These are phyloP conservation scores for Paxillus rubicundulus DNA, from an alignment of 768 basidiomycete species.

Conservation along the genomic window DNA sequence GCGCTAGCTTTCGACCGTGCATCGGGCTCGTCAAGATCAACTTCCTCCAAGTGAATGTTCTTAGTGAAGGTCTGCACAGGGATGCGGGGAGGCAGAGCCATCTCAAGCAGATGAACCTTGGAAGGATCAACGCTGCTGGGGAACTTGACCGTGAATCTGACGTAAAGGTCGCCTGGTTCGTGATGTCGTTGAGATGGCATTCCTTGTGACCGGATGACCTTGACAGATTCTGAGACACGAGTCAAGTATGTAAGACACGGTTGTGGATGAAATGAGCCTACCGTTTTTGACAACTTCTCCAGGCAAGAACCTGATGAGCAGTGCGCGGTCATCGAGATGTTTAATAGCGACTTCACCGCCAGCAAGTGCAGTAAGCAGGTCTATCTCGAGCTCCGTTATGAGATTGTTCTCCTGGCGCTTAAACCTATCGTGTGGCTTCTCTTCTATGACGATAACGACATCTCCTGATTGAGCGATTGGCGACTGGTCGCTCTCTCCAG, in stretches of 20 bases:
- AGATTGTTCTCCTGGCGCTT: constrained; percentile 88
- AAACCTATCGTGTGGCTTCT: constrained; percentile 88
- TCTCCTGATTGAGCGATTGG: constrained; percentile 90
- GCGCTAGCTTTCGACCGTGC: constrained; percentile 46
- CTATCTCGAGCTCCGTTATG: constrained; percentile 82
- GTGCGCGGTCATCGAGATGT: constrained; percentile 90
- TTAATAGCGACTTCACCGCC: constrained; percentile 88
- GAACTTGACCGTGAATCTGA: constrained; percentile 86
- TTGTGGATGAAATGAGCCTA: constrained; percentile 38
- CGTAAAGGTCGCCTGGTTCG: constrained; percentile 89
- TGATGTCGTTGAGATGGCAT: constrained; percentile 99
- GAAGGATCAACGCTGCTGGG: constrained; percentile 74
- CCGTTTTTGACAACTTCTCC: constrained; percentile 94
- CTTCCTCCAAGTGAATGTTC: constrained; percentile 76
- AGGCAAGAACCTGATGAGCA: constrained; percentile 79
- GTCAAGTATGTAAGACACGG: neutral
- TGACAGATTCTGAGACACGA: constrained; percentile 64
- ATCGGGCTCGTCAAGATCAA: constrained; percentile 76
- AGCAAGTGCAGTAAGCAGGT: constrained; percentile 88
- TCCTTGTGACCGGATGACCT: constrained; percentile 91
- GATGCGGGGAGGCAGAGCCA: constrained; percentile 78
- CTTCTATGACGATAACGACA: constrained; percentile 90
- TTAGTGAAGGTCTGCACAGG: constrained; percentile 67
- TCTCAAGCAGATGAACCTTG: constrained; percentile 71
- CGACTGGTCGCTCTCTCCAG: constrained; percentile 90